These are phyloP conservation scores for Penicillium coprophilum DNA, from an alignment of 495 filamentous ascomycete genomes.

Conservation along the genomic window DNA sequence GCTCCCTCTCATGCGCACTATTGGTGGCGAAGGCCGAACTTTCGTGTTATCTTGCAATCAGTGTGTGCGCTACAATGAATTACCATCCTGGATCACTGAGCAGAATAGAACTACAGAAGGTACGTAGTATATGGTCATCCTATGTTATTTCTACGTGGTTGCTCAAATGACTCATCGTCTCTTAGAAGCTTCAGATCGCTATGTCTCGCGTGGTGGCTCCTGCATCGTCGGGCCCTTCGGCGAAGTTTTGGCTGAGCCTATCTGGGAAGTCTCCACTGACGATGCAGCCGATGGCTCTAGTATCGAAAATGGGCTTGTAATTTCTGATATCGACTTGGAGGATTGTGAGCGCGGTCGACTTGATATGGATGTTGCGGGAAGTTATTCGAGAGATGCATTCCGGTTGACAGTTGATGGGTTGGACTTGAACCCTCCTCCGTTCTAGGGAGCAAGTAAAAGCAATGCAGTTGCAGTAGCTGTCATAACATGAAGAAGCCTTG, in stretches of 20 bases:
- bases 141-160: background rate
- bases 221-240: conserved; percentile 80
- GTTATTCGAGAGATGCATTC: conserved; percentile 84
- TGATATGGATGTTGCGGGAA: conserved; percentile 71
- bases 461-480: background rate
- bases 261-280: conserved; percentile 72
- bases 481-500: background rate
- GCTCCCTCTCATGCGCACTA: conserved; percentile 77
- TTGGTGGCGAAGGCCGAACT: conserved; percentile 76
- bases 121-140: background rate
- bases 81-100: conserved; percentile 56
- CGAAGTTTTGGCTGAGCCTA: conserved; percentile 71
- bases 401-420: conserved; percentile 72
- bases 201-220: conserved; percentile 63
- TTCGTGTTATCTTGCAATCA: conserved; percentile 87
- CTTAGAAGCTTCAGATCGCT: background rate
- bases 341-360: conserved; percentile 62
- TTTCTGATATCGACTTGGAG: conserved; percentile 58
- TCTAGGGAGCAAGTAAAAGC: conserved; percentile 7
- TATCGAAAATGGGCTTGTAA: conserved; percentile 39
- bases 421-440: conserved; percentile 65
- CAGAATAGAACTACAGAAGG: conserved; percentile 4
- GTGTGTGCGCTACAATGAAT: conserved; percentile 60
- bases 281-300: conserved; percentile 29
- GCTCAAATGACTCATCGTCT: background rate